These are phyloP conservation scores for Penicillium subrubescens DNA, from an alignment of 495 filamentous ascomycete genomes.

Conservation along the genomic window DNA sequence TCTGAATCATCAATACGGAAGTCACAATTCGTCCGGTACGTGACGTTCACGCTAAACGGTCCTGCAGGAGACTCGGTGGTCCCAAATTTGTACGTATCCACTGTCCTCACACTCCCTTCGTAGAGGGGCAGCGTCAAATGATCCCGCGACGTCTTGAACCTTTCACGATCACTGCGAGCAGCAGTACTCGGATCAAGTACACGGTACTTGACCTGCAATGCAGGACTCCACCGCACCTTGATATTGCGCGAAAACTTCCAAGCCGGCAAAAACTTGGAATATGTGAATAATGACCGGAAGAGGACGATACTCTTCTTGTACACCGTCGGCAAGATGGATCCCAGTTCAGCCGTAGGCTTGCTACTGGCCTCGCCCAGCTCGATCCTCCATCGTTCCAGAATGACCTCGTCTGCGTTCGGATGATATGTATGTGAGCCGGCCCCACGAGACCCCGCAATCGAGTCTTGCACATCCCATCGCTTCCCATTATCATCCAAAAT, in stretches of 20 bases:
- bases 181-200: constrained; percentile 62
- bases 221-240: constrained; percentile 63
- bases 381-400: constrained; percentile 89
- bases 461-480: constrained; percentile 88
- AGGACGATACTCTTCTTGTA: constrained; percentile 96
- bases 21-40: constrained; percentile 83
- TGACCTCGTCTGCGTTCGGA: constrained; percentile 60
- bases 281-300: constrained; percentile 88
- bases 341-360: constrained; percentile 61
- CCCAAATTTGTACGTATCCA: constrained; percentile 76
- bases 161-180: constrained; percentile 35
- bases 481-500: constrained; percentile 86
- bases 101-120: constrained; percentile 63
- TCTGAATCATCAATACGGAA: constrained; percentile 92
- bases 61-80: constrained; percentile 84
- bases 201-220: constrained; percentile 75
- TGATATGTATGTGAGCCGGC: constrained; percentile 37
- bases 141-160: constrained; percentile 50
- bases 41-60: constrained; percentile 75
- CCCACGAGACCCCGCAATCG: constrained; percentile 61
- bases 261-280: constrained; percentile 78
- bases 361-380: constrained; percentile 68
- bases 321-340: constrained; percentile 74
- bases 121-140: constrained; percentile 71
- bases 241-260: constrained; percentile 80